These are phyloP conservation scores for Arachnomyces sp. DNA, from an alignment of 2,329 filamentous ascomycete genomes.

Conservation along the genomic window DNA sequence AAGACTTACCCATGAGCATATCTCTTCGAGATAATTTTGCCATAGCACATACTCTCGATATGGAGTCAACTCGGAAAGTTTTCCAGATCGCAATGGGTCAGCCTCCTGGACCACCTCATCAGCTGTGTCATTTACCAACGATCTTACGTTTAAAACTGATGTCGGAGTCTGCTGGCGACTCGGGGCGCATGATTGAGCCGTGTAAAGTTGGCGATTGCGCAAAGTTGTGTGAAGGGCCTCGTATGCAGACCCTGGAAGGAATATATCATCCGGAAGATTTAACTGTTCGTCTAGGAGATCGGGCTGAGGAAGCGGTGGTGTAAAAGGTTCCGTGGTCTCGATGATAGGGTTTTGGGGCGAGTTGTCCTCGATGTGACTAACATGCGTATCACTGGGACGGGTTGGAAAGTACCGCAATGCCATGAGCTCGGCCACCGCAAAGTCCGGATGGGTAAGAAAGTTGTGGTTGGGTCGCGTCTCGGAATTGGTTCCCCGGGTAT, in stretches of 20 bases:
- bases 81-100: conserved; percentile 12
- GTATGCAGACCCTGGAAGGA: conserved; percentile 41
- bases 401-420: conserved; percentile 13
- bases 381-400: conserved; percentile 14
- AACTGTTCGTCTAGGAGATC: conserved; percentile 19
- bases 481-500: background rate
- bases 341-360: no score
- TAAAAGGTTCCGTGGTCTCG: conserved; percentile 4
- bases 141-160: conserved; percentile 8
- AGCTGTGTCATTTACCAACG: conserved; percentile 9
- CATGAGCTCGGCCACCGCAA: conserved; percentile 16
- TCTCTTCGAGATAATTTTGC: conserved; percentile 26
- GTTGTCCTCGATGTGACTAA: background rate
- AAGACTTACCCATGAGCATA: conserved; percentile 20
- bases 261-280: conserved; percentile 40
- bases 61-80: conserved; percentile 20
- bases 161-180: conserved; percentile 23
- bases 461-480: conserved; percentile 16
- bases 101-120: conserved; percentile 6
- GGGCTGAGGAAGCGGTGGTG: conserved; percentile 18
- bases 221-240: conserved; percentile 40
- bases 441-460: conserved; percentile 19
- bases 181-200: conserved; percentile 34
- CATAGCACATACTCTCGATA: conserved; percentile 24
- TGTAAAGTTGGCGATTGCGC: conserved; percentile 38